Base-by-base conservation (phyloP, 2,329 filamentous ascomycete genomes). In the Beauveria rudraprayagi region DNA sequence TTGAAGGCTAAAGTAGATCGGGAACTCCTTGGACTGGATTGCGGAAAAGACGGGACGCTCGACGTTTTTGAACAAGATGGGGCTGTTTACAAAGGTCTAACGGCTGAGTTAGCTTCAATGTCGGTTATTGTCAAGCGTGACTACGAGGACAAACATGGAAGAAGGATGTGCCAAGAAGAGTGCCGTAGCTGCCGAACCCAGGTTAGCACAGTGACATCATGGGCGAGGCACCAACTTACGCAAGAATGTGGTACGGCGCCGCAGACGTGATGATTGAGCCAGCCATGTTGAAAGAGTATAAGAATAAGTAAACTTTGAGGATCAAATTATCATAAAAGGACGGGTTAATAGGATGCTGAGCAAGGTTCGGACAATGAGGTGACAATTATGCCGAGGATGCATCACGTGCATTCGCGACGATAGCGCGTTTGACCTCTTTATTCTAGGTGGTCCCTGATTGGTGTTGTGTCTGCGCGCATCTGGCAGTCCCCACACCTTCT, bases 1-100 rank as follows among this genome's bases (percentile, higher is more conserved):
- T 76, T 97, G 93, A 61, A 97, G 78, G 51, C 84, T 80, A 73
- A 97, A 97, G 80, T 96, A 99, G 68, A 91, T 81, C 40, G 91
- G 91, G 77, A 97, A 96, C 58, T 92, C 84, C 65, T 84, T 84
- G 66, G 85, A 82, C 75, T 97, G 93, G 37, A 97, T 83, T 19
- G 85, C 80, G 28, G 88, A 85, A 78, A 99, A 97, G 71, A 91
- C 85, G 0, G 90, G 84, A 28, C 91, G 85, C 28, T 91, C 85
- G 43, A 97, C 85, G 11, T 84, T 82, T 70, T 82, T 86, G 80
- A 89, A 96, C 68, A 91, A 86, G 60, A 92, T 79, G 57, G 91
- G 84, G 62, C 91, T 82, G 68, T 83, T 84, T 69, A 87, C 73
- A 75, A 96, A 97, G 60, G 89, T 88, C 86, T 89, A 67, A 10